Conservation (phyloP, 1,139 yeast genomes). For the Magnusiomyces paraingens region DNA sequence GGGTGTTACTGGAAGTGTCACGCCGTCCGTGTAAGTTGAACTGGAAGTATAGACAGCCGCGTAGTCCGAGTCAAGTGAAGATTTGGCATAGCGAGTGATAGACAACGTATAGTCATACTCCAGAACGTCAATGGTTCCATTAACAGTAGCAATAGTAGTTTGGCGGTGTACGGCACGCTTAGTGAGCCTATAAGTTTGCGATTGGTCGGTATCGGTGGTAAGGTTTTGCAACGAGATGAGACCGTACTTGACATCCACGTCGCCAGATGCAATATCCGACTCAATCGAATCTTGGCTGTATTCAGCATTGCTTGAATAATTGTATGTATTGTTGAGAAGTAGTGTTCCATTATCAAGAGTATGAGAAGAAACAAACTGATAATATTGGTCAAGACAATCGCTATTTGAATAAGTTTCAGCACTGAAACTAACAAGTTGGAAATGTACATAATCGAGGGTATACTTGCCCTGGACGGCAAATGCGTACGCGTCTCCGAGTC, state of each 20-base stretch:
- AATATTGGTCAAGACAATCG: slow-evolving; percentile 11
- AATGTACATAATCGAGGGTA: slow-evolving; percentile 13
- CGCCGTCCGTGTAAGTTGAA: background rate
- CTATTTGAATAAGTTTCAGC: slow-evolving; percentile 5
- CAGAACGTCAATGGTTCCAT: slow-evolving; percentile 13
- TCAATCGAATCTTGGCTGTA: slow-evolving; percentile 9
- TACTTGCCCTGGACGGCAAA: slow-evolving; percentile 13
- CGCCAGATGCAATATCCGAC: slow-evolving; percentile 7
- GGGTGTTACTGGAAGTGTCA: slow-evolving; percentile 13
- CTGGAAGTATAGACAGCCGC: slow-evolving; percentile 8
- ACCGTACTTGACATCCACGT: slow-evolving; percentile 8
- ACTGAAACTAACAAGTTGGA: slow-evolving; percentile 11
- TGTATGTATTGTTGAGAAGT: slow-evolving; percentile 15
- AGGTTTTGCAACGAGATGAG: slow-evolving; percentile 12
- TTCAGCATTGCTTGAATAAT: slow-evolving; percentile 6
- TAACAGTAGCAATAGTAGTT: slow-evolving; percentile 7
- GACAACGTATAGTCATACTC: slow-evolving; percentile 12
- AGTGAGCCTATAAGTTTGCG: slow-evolving; percentile 12
- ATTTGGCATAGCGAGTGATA: slow-evolving; percentile 9
- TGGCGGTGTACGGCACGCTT: slow-evolving; percentile 15
- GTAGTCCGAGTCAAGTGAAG: slow-evolving; percentile 1
- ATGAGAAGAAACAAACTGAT: slow-evolving; percentile 10
- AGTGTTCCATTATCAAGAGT: slow-evolving; percentile 9
- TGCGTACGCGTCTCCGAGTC: slow-evolving; percentile 10
- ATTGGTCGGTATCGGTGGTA: slow-evolving; percentile 10